These are phyloP conservation scores for Citrus australasica DNA, from an alignment of 345 rosid species.

Conservation along the genomic window DNA sequence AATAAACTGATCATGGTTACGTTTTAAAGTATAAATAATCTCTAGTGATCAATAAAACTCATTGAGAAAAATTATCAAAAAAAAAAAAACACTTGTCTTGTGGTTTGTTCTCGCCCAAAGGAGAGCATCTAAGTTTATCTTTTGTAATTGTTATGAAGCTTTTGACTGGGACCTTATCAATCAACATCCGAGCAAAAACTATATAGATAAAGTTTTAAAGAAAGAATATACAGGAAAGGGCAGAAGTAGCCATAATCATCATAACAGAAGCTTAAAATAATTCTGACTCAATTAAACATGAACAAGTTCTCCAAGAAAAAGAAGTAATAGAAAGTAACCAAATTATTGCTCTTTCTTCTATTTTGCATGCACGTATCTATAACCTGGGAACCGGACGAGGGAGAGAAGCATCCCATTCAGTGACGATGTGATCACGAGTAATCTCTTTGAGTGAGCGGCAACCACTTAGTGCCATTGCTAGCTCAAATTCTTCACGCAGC, in stretches of 20 bases:
- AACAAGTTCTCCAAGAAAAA: constrained; percentile 9
- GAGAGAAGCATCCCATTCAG: constrained; percentile 69
- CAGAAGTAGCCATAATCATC: constrained; percentile 34
- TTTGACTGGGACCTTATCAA: no score
- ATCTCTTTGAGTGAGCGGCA: constrained; percentile 85
- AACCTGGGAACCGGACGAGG: constrained; percentile 35
- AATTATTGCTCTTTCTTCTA: constrained; percentile 4
- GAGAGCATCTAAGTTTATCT: no score
- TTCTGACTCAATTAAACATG: constrained; percentile 5
- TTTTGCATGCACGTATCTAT: constrained; percentile 19
- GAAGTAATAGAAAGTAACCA: neutral
- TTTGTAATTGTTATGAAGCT: no score
- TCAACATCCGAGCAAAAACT: neutral
- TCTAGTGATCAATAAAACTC: no score
- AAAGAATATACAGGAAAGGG: constrained; percentile 32
- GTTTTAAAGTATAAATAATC: no score
- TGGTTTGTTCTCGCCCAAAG: no score
- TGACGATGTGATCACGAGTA: constrained; percentile 62
- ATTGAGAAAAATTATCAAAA: no score
- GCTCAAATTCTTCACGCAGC: constrained; percentile 85
- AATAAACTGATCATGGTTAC: no score
- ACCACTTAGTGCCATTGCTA: constrained; percentile 88
- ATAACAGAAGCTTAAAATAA: constrained; percentile 17
- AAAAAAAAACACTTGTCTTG: no score
- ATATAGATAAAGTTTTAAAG: neutral